Base-by-base conservation (phyloP, 1,284 basidiomycete species). In the Cryptococcus depauperatus region DNA sequence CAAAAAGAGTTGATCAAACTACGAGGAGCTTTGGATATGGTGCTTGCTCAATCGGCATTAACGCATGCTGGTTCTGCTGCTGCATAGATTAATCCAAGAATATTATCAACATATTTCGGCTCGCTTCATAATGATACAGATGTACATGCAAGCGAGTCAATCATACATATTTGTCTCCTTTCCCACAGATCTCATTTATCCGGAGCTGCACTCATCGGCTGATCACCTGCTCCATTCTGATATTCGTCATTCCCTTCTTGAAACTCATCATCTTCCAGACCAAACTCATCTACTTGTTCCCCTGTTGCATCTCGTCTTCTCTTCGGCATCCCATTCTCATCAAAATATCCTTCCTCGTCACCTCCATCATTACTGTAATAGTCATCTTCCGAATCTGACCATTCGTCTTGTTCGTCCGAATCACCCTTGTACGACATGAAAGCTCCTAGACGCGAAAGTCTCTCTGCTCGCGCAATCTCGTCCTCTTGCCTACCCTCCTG, bases 11-110 rank as follows among this genome's bases (percentile, higher is more conserved):
- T 98, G 41, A 74, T 83, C 58, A 84, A 84, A 71, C 76, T 87
- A 35, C 82, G 81, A 61, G 93, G 91, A 43, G 87, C 89, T 46
- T 72, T 98, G 51, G 88, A 93, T 58, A 97, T 98, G 92, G 76
- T 97, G 38, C 74, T 95, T 45, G 78, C 84, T 11, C 69, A 71
- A 55, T 65, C 58, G 30, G 57, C 55, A 5, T 54, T 59, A 52
- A 10, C n/a, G 29, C 10, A 10, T 32, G n/a, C 29, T 32, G 29
- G 29, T 32, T 32, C 10, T 35, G 16, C 16, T n/a, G 16, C 33
- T 35, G 33, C 9, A 35, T n/a, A n/a, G n/a, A n/a, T n/a, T n/a
- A n/a, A n/a, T n/a, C n/a, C n/a, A n/a, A n/a, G n/a, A n/a, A n/a
- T n/a, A n/a, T n/a, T n/a, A n/a, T n/a, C n/a, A n/a, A n/a, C n/a